A percentile compares a stretch with the other conserved stretches of the same genome.
Conservation (phyloP, 2,329 filamentous ascomycete genomes). For the Paecilomyces formosus region DNA sequence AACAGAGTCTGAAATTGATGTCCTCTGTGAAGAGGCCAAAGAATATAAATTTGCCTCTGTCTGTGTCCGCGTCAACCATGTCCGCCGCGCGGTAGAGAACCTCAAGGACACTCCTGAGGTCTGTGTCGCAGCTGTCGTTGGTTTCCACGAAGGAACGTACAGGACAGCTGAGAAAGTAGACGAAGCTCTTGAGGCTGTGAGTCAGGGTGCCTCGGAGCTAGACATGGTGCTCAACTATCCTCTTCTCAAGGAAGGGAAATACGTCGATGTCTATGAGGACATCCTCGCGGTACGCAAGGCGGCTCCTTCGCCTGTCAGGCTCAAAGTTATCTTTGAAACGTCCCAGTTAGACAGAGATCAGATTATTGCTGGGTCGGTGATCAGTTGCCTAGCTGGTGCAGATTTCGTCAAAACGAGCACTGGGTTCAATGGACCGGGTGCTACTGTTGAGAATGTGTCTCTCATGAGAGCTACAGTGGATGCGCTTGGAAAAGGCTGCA, state of each 20-base stretch:
- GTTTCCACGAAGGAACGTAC: constrained; percentile 54
- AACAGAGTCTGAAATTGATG: constrained; percentile 43
- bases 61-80: constrained; percentile 49
- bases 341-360: constrained; percentile 42
- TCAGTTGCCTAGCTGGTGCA: constrained; percentile 46
- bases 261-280: constrained; percentile 46
- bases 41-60: constrained; percentile 40
- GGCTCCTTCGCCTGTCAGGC: constrained; percentile 32
- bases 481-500: constrained; percentile 32
- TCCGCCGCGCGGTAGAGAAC: constrained; percentile 42
- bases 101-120: constrained; percentile 38
- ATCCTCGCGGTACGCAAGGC: constrained; percentile 45
- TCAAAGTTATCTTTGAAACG: constrained; percentile 56
- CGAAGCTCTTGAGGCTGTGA: constrained; percentile 44
- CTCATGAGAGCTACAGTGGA: constrained; percentile 47
- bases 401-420: constrained; percentile 57
- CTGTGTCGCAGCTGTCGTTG: constrained; percentile 51
- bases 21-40: constrained; percentile 48
- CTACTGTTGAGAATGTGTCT: constrained; percentile 44
- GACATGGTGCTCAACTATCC: constrained; percentile 54
- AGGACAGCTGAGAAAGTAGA: constrained; percentile 43
- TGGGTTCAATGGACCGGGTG: constrained; percentile 51
- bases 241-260: constrained; percentile 38
- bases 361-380: constrained; percentile 46
- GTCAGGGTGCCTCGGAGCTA: constrained; percentile 47